phyloP scores from a whole-genome alignment of 2,329 filamentous ascomycete genomes.

The Rosellinia necatrix region DNA sequence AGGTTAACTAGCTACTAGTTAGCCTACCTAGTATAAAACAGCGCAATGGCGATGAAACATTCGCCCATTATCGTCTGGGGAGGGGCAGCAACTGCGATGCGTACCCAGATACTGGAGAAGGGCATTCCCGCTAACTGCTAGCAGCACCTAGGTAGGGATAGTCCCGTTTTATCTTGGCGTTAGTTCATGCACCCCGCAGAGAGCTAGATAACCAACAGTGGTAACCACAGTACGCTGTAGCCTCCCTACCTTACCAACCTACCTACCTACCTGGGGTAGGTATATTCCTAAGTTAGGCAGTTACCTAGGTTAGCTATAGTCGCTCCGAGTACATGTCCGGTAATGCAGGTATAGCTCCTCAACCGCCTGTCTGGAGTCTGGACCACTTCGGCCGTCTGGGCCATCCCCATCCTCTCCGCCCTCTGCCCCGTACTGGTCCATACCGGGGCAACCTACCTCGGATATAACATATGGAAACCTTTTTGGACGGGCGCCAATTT shows the following conservation, averaged over 20 bases:
- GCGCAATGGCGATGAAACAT: conserved; percentile 8
- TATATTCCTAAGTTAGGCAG: too few relatives aligned
- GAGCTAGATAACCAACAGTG: not conserved
- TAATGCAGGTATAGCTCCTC: too few relatives aligned
- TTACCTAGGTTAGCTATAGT: too few relatives aligned
- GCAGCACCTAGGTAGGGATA: too few relatives aligned
- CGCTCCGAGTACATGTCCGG: too few relatives aligned
- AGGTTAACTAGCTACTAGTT: not conserved
- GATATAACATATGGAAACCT: not conserved
- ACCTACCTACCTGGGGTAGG: not conserved
- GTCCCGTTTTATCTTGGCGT: not conserved
- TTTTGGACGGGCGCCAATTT: not conserved
- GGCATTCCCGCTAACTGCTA: too few relatives aligned
- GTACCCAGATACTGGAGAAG: not conserved
- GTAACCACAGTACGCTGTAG: too few relatives aligned
- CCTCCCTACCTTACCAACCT: not conserved
- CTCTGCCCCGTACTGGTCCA: too few relatives aligned
- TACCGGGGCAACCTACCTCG: not conserved
- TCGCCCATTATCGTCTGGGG: not conserved
- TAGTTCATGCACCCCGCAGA: conserved; percentile 23
- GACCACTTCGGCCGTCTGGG: too few relatives aligned
- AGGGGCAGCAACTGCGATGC: not conserved
- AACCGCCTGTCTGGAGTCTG: too few relatives aligned
- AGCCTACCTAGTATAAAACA: not conserved
- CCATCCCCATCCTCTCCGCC: too few relatives aligned